Evolutionary conservation across 1,284 basidiomycete species (phyloP), one percentile per base, ranked within the genome.

Genomic region (Ganoderma leucocontextum): DNA sequence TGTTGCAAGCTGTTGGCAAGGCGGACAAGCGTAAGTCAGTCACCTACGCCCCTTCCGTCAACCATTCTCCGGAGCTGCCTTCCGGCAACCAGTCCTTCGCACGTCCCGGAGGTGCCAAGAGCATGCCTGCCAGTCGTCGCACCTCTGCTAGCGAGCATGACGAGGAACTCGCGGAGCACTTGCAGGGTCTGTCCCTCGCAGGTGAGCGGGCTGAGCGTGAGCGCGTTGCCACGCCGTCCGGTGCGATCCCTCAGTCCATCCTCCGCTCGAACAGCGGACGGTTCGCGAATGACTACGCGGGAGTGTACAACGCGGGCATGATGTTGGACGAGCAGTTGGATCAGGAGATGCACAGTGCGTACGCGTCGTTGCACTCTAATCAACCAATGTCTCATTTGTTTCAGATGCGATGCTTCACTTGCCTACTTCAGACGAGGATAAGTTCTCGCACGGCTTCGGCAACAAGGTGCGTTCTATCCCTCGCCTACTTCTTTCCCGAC

Each of bases 351-450:
- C 91, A 95, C 75, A 95, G 94, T 96, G 74, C 76, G 91, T 86
- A 22, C 65, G 42, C 69, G 13, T 55, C 68, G 9, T 53, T 63
- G 63, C 17, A 41, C 42, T 12, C 29, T 42, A 13, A 35, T 64
- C 25, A n/a, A 49, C 68, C 33, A 66, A 73, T 74, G 70, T 75
- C 76, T 70, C 33, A 67, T 72, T 63, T 33, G 60, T 38, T 64
- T 9, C 78, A 95, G 95, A 95, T 82, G 95, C 95, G 4, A 96
- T 97, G 88, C 90, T 91, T 80, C 92, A 97, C 80, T 85, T 98
- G 62, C 95, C 95, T 36, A 95, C 94, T 53, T 95, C 95, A 60
- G 96, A 97, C 77, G 94, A 97, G 76, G 95, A 96, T 83, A 96
- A 95, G 81, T 97, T 83, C 77, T 79, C 84, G 70, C 81, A 81